Base-by-base conservation (phyloP, 2,329 filamentous ascomycete genomes). In the Calcarisporium arbuscula region DNA sequence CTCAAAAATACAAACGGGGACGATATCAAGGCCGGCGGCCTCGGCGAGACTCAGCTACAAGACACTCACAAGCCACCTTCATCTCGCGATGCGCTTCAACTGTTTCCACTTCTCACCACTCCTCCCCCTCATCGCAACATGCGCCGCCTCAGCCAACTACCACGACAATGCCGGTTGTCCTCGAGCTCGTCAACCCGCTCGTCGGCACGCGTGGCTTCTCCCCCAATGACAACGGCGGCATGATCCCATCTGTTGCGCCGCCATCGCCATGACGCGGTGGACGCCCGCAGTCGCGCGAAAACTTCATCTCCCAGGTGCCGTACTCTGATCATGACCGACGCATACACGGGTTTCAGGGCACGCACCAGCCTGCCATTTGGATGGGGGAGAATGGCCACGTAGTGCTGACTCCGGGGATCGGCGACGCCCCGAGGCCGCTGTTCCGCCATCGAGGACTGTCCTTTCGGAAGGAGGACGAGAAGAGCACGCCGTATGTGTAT, bases 351-450 rank as follows among this genome's bases (percentile, higher is more conserved):
- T 69, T 70, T 35, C 65, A 70, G 43, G 66, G 65, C 8, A 69
- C 66, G 1, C 66, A 70, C 36, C 66, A 70, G 41, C 67, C 67
- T 0, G 67, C 67, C 1, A 70, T 70, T n/a, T 69, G 67, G 66
- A 70, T 70, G 64, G 67, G 65, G 4, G 66, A 70, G 44, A 54
- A 60, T 9, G 66, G 67, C 6, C 65, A 68, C 44, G 53, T 65
- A 2, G 60, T 68, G 4, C 29, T 70, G 4, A 54, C 49, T 25
- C 59, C 65, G 0, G 62, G 65, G 0, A 49, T 64, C 27, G 54
- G 57, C 8, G 45, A 53, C 8, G 39, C 53, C 3, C 44, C 42
- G 11, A 36, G 46, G 21, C 45, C 50, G 1, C 41, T 60, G 7
- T 70, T 70, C 39, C 49, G 60, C 27, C 54, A 65, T 28, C 51